Percentiles rank a stretch among this genome's conserved stretches.
phyloP scores from a whole-genome alignment of 805 yeast species.

The Saccharomyces eubayanus region DNA sequence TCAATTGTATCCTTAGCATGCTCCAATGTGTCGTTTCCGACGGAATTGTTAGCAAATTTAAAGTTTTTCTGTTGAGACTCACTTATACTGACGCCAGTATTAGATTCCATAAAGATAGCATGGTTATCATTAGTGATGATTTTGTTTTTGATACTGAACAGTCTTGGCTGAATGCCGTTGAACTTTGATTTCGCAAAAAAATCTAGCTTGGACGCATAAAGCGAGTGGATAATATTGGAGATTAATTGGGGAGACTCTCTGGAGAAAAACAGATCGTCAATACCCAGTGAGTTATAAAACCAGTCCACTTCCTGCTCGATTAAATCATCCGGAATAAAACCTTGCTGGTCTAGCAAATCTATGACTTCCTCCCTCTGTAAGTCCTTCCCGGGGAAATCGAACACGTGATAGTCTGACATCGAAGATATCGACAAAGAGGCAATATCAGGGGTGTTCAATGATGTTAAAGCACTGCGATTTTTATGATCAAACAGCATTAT shows the following conservation, averaged over 20 bases:
- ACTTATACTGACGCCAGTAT: constrained; percentile 15
- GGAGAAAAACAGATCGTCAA: constrained; percentile 87
- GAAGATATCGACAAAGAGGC: constrained; percentile 37
- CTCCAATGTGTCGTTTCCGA: not conserved
- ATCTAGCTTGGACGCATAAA: constrained; percentile 88
- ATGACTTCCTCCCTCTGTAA: constrained; percentile 74
- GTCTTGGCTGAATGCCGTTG: constrained; percentile 13
- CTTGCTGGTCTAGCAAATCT: constrained; percentile 71
- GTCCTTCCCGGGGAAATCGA: constrained; percentile 72
- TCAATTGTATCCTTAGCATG: not conserved
- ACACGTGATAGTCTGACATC: constrained; percentile 59
- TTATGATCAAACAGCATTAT: constrained; percentile 2
- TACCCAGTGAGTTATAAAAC: constrained; percentile 82
- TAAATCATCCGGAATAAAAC: constrained; percentile 80
- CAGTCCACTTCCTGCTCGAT: constrained; percentile 82
- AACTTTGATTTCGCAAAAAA: constrained; percentile 62
- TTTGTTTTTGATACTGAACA: constrained; percentile 64
- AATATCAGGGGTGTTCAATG: constrained; percentile 29
- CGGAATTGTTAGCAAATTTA: not conserved
- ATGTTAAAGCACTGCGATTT: not conserved
- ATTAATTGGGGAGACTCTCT: constrained; percentile 74
- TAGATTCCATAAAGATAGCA: constrained; percentile 82
- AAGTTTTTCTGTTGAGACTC: not conserved
- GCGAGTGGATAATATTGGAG: constrained; percentile 75
- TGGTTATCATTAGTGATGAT: constrained; percentile 67